These are phyloP conservation scores for Phytopythium chamaehyphon DNA, from an alignment of 352 stramenopile species.

Conservation along the genomic window DNA sequence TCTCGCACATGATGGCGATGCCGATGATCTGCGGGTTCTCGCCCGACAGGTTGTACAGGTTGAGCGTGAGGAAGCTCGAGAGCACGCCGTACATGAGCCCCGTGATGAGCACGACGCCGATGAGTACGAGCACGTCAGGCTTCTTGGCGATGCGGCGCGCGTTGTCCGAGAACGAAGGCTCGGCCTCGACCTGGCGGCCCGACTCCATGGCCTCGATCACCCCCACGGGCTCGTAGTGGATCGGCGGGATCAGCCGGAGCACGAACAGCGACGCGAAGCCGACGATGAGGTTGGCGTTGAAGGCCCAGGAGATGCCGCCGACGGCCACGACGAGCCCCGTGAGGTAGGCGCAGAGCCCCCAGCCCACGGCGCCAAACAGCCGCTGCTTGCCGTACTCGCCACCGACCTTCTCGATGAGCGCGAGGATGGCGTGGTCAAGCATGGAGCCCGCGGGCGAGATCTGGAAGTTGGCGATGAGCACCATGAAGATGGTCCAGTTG, in stretches of 20 bases:
- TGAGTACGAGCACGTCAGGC: slow-evolving; percentile 59
- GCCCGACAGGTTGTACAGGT: slow-evolving; percentile 77
- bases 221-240: slow-evolving; percentile 4
- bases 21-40: slow-evolving; percentile 73
- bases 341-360: slow-evolving; percentile 58
- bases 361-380: slow-evolving; percentile 72
- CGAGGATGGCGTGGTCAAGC: slow-evolving; percentile 66
- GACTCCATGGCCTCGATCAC: slow-evolving; percentile 24
- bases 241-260: slow-evolving; percentile 50
- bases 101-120: slow-evolving; percentile 77
- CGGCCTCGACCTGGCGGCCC: slow-evolving; percentile 9
- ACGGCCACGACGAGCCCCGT: slow-evolving; percentile 56
- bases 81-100: slow-evolving; percentile 79
- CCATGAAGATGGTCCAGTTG: slow-evolving; percentile 39
- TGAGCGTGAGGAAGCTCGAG: slow-evolving; percentile 79
- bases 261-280: slow-evolving; percentile 53
- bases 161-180: slow-evolving; percentile 44
- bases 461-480: slow-evolving; percentile 63
- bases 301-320: slow-evolving; percentile 67
- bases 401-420: slow-evolving; percentile 58
- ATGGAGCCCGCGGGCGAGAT: slow-evolving; percentile 52
- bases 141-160: slow-evolving; percentile 28
- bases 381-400: slow-evolving; percentile 84
- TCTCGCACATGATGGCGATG: slow-evolving; percentile 79
- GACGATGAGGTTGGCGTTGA: slow-evolving; percentile 60